Evolutionary conservation across 106 monocot species (phyloP).

Genomic region (Narthecium ossifragum): DNA sequence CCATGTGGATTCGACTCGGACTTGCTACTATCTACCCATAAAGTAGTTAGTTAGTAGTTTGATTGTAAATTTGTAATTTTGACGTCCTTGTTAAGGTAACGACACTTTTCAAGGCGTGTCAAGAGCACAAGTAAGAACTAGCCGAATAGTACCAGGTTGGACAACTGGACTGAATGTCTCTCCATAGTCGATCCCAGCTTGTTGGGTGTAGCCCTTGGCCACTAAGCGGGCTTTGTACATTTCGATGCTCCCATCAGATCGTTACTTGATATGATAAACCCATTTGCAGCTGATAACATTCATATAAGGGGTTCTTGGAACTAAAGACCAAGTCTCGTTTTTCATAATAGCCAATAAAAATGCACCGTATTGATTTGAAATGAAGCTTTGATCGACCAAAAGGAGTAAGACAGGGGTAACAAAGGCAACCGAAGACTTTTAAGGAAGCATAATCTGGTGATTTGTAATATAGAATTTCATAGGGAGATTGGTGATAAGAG

Average conservation of each 20-base stretch:
- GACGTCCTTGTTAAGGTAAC: no score
- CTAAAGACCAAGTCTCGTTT: not conserved
- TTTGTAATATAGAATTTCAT: not conserved
- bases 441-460: not conserved
- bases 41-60: no score
- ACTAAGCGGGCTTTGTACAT: no score
- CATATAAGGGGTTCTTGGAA: not conserved
- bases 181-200: not conserved
- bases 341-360: not conserved
- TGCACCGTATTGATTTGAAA: not conserved
- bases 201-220: no score
- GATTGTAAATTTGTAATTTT: no score
- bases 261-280: no score
- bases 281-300: not conserved
- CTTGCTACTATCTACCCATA: no score
- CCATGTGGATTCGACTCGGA: no score
- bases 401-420: not conserved
- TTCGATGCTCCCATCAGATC: no score
- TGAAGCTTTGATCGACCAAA: not conserved
- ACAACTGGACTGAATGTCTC: conserved; percentile 9
- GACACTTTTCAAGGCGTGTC: no score
- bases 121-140: not conserved
- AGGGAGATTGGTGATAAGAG: not conserved
- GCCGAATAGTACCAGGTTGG: not conserved
- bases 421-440: not conserved